Evolutionary conservation across 306 rosid genomes (phyloP).

Genomic region (Albizia julibrissin): DNA sequence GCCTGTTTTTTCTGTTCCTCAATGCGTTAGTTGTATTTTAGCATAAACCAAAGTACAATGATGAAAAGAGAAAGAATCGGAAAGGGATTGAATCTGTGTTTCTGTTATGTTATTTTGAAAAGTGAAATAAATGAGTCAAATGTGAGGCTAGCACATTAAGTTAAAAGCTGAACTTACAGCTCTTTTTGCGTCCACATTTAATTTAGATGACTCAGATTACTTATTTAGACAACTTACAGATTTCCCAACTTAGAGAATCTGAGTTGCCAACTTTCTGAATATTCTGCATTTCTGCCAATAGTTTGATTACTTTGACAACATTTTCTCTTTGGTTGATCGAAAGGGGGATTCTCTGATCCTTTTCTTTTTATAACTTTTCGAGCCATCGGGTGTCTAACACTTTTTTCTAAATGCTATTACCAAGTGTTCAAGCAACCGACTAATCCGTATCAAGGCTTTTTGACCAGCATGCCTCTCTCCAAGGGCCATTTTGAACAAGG

Average conservation of each 20-base stretch:
- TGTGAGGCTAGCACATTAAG: neutral
- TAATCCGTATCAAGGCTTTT: too few species aligned
- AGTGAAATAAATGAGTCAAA: neutral
- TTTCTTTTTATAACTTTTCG: too few species aligned
- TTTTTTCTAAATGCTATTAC: too few species aligned
- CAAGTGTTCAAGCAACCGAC: too few species aligned
- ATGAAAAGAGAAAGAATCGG: neutral
- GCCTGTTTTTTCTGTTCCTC: neutral
- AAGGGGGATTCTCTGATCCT: neutral
- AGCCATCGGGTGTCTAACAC: too few species aligned
- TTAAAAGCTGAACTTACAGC: neutral
- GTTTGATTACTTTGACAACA: neutral
- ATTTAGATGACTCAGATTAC: neutral
- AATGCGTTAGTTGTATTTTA: conserved; percentile 8
- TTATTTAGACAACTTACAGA: neutral
- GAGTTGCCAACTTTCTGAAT: neutral
- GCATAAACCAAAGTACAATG: neutral
- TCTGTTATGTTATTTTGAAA: conserved; percentile 7
- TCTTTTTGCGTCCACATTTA: too few species aligned
- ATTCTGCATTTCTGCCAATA: neutral
- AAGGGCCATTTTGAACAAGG: too few species aligned
- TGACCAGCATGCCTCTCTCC: too few species aligned
- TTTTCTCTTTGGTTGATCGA: neutral
- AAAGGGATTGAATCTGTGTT: neutral
- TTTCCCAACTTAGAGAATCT: neutral